Conservation (phyloP, 2,329 filamentous ascomycete genomes). For the Sclerotinia minor region DNA sequence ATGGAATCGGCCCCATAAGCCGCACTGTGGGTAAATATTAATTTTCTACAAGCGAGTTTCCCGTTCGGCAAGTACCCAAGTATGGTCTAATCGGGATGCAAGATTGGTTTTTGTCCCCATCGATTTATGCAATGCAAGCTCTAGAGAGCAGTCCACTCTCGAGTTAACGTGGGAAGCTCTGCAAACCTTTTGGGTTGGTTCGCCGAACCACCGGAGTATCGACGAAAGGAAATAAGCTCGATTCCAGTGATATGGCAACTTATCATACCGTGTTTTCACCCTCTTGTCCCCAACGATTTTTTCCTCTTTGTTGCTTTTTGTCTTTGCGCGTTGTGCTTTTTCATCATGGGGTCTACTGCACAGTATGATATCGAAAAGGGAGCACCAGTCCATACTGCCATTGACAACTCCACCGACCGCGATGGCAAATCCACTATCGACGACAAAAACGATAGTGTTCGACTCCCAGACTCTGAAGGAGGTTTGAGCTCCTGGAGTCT, state of each 20-base stretch:
- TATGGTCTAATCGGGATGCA: conserved; percentile 5
- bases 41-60: conserved; percentile 8
- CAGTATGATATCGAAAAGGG: conserved; percentile 27
- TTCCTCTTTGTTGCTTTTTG: neutral
- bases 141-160: neutral
- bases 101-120: conserved; percentile 5
- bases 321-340: neutral
- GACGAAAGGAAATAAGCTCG: conserved; percentile 19
- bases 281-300: conserved; percentile 1
- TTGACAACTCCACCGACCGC: conserved; percentile 9
- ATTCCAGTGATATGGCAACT: conserved; percentile 3
- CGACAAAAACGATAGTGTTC: neutral
- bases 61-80: conserved; percentile 4
- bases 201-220: conserved; percentile 1
- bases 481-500: conserved; percentile 20
- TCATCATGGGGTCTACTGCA: conserved; percentile 22
- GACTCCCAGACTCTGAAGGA: neutral
- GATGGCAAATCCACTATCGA: conserved; percentile 17
- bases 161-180: neutral
- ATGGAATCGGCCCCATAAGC: conserved; percentile 10
- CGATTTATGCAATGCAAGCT: conserved; percentile 13
- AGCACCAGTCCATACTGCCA: conserved; percentile 16
- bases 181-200: neutral
- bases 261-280: neutral
- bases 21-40: conserved; percentile 5